Evolutionary conservation across 371 early-diverging fungal species (phyloP), one percentile per base, ranked within the genome.

Genomic region (Mucor mucedo): DNA sequence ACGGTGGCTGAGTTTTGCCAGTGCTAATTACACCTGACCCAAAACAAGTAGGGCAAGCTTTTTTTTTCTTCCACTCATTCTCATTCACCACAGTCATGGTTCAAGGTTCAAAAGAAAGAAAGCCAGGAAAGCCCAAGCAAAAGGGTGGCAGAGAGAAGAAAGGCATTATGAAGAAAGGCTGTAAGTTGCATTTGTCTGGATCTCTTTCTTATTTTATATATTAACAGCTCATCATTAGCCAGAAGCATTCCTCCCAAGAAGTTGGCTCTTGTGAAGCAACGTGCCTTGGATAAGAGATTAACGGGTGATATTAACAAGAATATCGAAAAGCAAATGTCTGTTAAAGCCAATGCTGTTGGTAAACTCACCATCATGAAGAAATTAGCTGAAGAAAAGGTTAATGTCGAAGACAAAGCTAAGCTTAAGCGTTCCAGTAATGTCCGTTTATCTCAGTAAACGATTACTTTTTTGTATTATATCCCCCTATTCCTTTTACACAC

Each of bases 321-420:
- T 55, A 87, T 89, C 56, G 89, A 89, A 66, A 76, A 75, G 33
- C 83, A 84, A 70, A 89, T 89, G 89, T 83, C 89, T 5, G 79
- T 86, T 27, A 78, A 84, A 52, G 89, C 89, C 9, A 86, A 85
- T 54, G 87, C 89, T n/a, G 81, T 84, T 35, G 87, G 89, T 71
- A 89, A 89, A 68, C 60, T 89, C 27, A 89, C 87, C 14, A 86
- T 89, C 55, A 87, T 89, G 87, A 88, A 88, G 73, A 73, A 78
- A 16, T 52, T 84, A 16, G 88, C 88, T 13, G 85, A 83, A 27
- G 79, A 75, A 38, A 70, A 65, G 49, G 16, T 47, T 16, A 66
- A 73, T 29, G 74, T 75, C 13, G 72, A 76, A 30, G 73, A 71
- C 8, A 60, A 65, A 1, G 54, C 61, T 30, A 72, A 73, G 40